phyloP scores from a whole-genome alignment of 805 yeast species.

The Candida lessepsii region DNA sequence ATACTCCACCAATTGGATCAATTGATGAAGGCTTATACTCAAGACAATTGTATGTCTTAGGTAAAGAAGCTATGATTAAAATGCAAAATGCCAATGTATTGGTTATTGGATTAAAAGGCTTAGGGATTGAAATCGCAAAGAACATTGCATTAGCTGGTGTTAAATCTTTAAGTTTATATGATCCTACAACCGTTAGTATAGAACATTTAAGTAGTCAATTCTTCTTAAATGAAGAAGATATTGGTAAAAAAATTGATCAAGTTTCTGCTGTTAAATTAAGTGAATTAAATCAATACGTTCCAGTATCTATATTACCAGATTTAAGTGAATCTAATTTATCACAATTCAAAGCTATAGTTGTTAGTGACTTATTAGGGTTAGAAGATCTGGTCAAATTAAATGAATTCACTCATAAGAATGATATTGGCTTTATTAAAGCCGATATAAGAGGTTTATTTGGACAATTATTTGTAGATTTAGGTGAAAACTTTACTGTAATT shows the following conservation, averaged over 20 bases:
- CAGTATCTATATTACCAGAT: conserved; percentile 63
- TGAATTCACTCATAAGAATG: conserved; percentile 66
- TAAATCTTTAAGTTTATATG: conserved; percentile 82
- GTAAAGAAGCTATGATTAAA: conserved; percentile 97
- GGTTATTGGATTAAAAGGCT: conserved; percentile 84
- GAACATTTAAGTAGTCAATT: conserved; percentile 87
- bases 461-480: conserved; percentile 85
- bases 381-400: conserved; percentile 77
- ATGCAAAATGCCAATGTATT: conserved; percentile 95
- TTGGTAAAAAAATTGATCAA: conserved; percentile 76
- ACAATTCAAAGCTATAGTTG: conserved; percentile 76
- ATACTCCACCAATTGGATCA: conserved; percentile 39
- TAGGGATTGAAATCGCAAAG: conserved; percentile 95
- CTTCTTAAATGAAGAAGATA: conserved; percentile 66
- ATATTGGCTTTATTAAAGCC: conserved; percentile 77
- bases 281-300: conserved; percentile 89
- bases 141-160: conserved; percentile 97
- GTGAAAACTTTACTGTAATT: conserved; percentile 71
- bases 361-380: conserved; percentile 63
- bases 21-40: conserved; percentile 96
- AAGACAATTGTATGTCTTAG: conserved; percentile 93
- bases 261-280: conserved; percentile 67
- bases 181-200: conserved; percentile 65
- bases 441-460: conserved; percentile 90
- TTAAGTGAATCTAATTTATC: conserved; percentile 54